phyloP scores from a whole-genome alignment of 1,284 basidiomycete species.

The Mixia osmundae region DNA sequence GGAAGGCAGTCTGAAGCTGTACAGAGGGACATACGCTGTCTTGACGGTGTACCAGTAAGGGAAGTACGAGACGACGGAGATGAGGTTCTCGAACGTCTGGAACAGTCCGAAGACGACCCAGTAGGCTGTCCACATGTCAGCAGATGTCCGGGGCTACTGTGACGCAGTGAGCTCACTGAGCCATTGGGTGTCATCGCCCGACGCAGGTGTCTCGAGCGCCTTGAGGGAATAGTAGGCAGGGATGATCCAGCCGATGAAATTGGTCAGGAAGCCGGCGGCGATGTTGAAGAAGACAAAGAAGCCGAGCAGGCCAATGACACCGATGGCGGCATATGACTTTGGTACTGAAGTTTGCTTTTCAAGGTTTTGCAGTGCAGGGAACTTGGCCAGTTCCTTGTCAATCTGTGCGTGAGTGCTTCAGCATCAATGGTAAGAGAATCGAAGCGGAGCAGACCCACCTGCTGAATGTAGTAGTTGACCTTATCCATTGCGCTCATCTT shows the following conservation, averaged over 20 bases:
- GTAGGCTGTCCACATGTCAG: conserved; percentile 46
- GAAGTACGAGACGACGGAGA: conserved; percentile 51
- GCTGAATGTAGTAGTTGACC: conserved; percentile 18
- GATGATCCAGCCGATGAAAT: conserved; percentile 58
- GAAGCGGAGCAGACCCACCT: neutral
- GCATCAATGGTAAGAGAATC: neutral
- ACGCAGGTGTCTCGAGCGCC: conserved; percentile 47
- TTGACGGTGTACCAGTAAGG: too few species aligned
- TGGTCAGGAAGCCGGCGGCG: conserved; percentile 54
- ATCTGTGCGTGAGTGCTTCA: conserved; percentile 11
- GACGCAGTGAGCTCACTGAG: conserved; percentile 25
- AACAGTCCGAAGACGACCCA: conserved; percentile 69
- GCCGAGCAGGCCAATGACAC: conserved; percentile 34
- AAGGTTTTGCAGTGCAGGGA: conserved; percentile 54
- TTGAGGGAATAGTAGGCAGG: conserved; percentile 67
- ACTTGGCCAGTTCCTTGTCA: conserved; percentile 50
- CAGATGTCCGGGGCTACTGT: neutral
- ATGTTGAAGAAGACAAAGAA: conserved; percentile 51
- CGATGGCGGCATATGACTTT: conserved; percentile 73
- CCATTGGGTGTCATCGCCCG: conserved; percentile 63
- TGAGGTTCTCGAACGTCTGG: conserved; percentile 58
- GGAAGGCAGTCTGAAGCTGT: neutral
- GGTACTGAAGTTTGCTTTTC: conserved; percentile 80
- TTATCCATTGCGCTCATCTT: conserved; percentile 16
- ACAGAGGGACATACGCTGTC: too few species aligned